phyloP scores from a whole-genome alignment of 176 grass and related monocot species.

The Pharus latifolius region DNA sequence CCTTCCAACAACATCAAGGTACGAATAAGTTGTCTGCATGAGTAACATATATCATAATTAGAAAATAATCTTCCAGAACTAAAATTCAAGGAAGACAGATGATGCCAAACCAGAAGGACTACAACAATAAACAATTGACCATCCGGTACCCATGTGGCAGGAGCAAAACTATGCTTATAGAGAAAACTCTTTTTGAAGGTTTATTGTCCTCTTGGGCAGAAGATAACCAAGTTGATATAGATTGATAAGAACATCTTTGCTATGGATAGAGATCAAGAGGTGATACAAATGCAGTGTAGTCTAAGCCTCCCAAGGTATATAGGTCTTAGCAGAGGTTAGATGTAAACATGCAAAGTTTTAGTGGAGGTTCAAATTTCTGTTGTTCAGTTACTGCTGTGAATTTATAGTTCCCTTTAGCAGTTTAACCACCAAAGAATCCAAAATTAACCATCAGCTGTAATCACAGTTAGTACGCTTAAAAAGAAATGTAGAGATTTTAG shows the following conservation, averaged over 20 bases:
- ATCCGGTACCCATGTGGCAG: background rate
- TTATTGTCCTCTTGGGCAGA: background rate
- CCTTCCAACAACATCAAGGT: conserved; percentile 73
- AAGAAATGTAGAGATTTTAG: conserved; percentile 3
- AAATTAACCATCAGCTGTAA: background rate
- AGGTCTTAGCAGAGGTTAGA: background rate
- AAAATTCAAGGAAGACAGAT: background rate
- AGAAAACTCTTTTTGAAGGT: background rate
- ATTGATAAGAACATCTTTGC: background rate
- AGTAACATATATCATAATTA: background rate
- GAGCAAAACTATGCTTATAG: background rate
- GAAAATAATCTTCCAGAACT: background rate
- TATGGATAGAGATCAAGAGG: background rate
- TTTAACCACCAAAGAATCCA: background rate
- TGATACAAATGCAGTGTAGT: background rate
- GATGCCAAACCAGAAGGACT: background rate
- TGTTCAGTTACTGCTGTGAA: background rate
- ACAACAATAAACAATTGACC: background rate
- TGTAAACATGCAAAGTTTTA: background rate
- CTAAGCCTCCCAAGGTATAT: background rate
- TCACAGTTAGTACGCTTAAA: background rate
- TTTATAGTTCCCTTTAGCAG: background rate
- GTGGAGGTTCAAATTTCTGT: background rate
- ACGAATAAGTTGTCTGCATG: conserved; percentile 62
- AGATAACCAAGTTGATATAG: background rate